These are phyloP conservation scores for Ensete ventricosum DNA, from an alignment of 176 grass and related monocot species.

Conservation along the genomic window DNA sequence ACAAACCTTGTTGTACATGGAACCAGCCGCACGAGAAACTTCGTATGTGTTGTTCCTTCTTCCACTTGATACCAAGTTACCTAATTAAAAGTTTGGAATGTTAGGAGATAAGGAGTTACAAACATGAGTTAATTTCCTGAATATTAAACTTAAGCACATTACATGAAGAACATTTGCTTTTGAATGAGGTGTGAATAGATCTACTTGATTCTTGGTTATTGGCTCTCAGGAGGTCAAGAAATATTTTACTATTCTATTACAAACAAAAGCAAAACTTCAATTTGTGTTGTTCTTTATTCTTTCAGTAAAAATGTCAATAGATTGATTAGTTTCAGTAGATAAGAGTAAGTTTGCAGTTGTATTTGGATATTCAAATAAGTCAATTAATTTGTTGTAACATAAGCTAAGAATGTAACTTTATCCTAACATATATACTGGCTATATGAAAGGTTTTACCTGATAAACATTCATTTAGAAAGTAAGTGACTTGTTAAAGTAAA, in stretches of 20 bases:
- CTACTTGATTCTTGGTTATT: too few relatives aligned
- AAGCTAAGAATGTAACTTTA: background rate
- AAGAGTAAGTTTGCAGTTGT: background rate
- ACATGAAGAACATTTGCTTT: background rate
- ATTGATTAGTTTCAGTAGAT: background rate
- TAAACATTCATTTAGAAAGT: background rate
- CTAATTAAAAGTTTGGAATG: background rate
- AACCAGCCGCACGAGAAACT: conserved; percentile 71
- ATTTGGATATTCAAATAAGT: background rate
- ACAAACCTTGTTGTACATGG: conserved; percentile 83
- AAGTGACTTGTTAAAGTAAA: background rate
- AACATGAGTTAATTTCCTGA: background rate
- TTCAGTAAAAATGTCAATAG: background rate
- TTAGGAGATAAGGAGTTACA: background rate
- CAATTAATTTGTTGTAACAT: background rate
- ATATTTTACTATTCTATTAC: too few relatives aligned
- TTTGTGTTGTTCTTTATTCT: background rate
- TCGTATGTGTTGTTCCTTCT: conserved; percentile 44
- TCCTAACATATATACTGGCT: background rate
- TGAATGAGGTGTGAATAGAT: too few relatives aligned
- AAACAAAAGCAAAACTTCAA: background rate
- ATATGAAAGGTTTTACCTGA: background rate
- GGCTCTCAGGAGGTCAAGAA: too few relatives aligned
- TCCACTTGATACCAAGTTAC: background rate
- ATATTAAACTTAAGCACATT: background rate